Evolutionary conservation across 2,329 filamentous ascomycete genomes (phyloP).

Genomic region (Aspergillus tubingensis): DNA sequence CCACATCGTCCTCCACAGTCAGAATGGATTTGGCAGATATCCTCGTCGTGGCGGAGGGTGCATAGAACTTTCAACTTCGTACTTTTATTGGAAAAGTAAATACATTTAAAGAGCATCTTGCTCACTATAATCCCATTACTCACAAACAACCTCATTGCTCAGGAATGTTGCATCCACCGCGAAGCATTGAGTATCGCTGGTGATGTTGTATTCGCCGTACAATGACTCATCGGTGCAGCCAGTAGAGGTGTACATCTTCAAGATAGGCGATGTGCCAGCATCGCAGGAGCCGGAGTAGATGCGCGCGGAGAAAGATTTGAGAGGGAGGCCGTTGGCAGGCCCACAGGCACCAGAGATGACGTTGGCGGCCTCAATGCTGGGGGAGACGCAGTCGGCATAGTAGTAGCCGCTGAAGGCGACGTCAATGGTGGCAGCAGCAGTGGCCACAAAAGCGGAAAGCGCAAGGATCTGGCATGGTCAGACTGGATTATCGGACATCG

Average conservation of each 20-base stretch:
- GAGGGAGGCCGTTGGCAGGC: not conserved
- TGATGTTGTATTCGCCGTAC: not conserved
- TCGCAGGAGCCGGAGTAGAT: constrained; percentile 5
- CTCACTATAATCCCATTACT: not conserved
- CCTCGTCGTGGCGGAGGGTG: not conserved
- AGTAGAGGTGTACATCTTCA: constrained; percentile 2
- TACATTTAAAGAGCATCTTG: not conserved
- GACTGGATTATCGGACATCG: not conserved
- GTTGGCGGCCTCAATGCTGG: constrained; percentile 3
- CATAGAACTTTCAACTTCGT: not conserved
- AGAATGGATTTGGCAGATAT: not conserved
- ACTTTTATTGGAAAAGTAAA: not conserved
- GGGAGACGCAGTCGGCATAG: not conserved
- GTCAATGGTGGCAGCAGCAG: not conserved
- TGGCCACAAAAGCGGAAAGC: not conserved
- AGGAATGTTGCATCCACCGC: constrained; percentile 1
- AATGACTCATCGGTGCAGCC: not conserved
- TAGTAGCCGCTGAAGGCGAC: constrained; percentile 6
- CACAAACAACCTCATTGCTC: constrained; percentile 5
- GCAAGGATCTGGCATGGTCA: not conserved
- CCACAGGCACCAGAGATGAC: constrained; percentile 3
- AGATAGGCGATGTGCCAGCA: not conserved
- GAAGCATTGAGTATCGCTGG: not conserved
- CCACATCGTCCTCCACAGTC: no score
- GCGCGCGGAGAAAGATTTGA: not conserved